phyloP scores from a whole-genome alignment of 1,284 basidiomycete species.

The Rhizoctonia solani region DNA sequence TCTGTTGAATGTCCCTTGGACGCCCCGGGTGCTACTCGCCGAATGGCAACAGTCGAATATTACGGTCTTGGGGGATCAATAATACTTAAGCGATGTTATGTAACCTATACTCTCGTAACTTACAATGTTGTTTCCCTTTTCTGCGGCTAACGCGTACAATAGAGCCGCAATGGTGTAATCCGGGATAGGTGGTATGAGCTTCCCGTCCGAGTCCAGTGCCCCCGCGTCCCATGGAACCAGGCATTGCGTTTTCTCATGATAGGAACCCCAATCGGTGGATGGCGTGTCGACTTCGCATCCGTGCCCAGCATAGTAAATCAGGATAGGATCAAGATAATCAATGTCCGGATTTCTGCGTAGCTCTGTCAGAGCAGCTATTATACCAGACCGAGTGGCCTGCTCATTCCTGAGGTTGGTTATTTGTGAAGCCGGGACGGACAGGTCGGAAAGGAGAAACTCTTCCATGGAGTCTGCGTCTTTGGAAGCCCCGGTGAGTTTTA shows the following conservation, averaged over 20 bases:
- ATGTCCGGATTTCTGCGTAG: neutral
- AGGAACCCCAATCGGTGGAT: neutral
- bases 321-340: neutral
- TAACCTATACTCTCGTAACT: neutral
- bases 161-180: neutral
- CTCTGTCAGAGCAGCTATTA: neutral
- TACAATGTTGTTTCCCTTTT: neutral
- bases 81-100: no score
- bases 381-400: neutral
- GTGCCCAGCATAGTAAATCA: neutral
- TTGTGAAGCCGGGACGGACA: neutral
- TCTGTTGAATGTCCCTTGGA: neutral
- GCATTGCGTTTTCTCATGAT: neutral
- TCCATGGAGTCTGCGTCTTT: no score
- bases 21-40: neutral
- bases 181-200: neutral
- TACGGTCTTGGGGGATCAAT: neutral
- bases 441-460: no score
- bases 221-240: neutral
- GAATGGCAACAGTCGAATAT: neutral
- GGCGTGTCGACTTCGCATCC: neutral
- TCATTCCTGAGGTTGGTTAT: neutral
- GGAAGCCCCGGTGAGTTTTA: no score
- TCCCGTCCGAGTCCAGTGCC: neutral
- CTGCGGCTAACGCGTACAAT: neutral